These are phyloP conservation scores for Ganoderma lucidum DNA, from an alignment of 1,284 basidiomycete genomes.

Conservation along the genomic window DNA sequence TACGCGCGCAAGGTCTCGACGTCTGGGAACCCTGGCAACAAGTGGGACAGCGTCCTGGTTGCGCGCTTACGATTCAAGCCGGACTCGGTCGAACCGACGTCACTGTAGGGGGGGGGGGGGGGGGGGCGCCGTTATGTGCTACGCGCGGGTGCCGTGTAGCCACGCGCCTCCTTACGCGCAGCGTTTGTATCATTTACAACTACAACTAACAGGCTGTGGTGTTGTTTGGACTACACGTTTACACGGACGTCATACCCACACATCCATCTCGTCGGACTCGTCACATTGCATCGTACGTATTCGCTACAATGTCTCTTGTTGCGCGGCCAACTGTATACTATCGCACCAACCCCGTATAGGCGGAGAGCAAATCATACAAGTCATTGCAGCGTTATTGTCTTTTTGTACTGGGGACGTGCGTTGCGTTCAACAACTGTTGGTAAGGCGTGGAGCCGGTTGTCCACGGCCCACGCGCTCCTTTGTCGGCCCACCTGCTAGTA, in stretches of 20 bases:
- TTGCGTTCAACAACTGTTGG: not conserved
- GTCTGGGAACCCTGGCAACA: constrained; percentile 23
- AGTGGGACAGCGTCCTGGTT: constrained; percentile 57
- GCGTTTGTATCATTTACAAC: not conserved
- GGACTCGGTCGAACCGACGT: constrained; percentile 61
- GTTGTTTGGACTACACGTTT: not conserved
- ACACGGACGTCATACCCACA: not conserved
- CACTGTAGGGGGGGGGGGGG: constrained; percentile 49
- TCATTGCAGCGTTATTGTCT: not conserved
- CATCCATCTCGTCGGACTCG: not conserved
- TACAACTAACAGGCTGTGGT: not conserved
- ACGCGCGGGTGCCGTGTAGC: not conserved
- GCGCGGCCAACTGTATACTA: not conserved
- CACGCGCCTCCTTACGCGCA: too few species aligned
- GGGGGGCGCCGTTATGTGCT: too few species aligned
- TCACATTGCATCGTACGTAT: constrained; percentile 3
- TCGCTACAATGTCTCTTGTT: not conserved
- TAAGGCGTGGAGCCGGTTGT: not conserved
- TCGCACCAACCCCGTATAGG: not conserved
- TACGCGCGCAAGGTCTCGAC: constrained; percentile 27
- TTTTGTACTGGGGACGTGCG: not conserved
- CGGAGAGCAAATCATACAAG: not conserved
- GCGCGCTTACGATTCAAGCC: constrained; percentile 65
- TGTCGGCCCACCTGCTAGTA: too few species aligned
- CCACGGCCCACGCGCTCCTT: too few species aligned